Base-by-base conservation (phyloP, 2,329 filamentous ascomycete species). In the Hypoxylon sp. region DNA sequence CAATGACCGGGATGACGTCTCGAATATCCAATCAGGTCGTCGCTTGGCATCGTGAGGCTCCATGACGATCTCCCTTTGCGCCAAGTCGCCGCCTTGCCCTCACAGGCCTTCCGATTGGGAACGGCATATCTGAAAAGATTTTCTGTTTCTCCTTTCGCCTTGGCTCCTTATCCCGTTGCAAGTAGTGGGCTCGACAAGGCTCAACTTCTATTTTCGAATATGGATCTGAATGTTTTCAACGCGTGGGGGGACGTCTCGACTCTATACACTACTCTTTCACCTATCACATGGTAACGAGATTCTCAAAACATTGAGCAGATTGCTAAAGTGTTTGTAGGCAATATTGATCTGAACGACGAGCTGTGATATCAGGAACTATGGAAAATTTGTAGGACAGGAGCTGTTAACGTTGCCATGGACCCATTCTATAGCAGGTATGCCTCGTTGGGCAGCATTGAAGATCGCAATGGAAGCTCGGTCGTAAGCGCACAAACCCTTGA, bases 391-490 rank as follows among this genome's bases (percentile, higher is more conserved):
- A 63, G 50, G 63, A 60, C 48, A 24, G 57, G 44, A 57, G 33
- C 19, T 50, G 52, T 52, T 46, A 59, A 35, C 11, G 47, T 61
- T 59, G 63, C 44, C 48, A 65, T 70, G 70, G 70, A 67, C 33
- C 70, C 53, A 26, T 55, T 19, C 47, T 42, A 58, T 57, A 46
- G 51, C 53, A 55, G 29, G 62, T 53, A 59, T 56, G 52, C 68
- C 59, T 47, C 61, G 64, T 66, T 59, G 67, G 73, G 66, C 61
- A 68, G 42, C 61, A 46, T 56, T 68, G 73, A 73, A 72, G 73
- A 75, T 75, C 73, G 44, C 64, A 73, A 75, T 75, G 68, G 65
- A 65, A 70, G 72, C 70, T 69, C 61, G 65, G 67, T 58, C 33
- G 26, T 63, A 24, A 33, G 52, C 50, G 61, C 53, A 37, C 54